Percentiles rank a stretch among this genome's conserved stretches.
Evolutionary conservation across 192 early-diverging fungal species (phyloP).

Genomic region (Backusella luteola): DNA sequence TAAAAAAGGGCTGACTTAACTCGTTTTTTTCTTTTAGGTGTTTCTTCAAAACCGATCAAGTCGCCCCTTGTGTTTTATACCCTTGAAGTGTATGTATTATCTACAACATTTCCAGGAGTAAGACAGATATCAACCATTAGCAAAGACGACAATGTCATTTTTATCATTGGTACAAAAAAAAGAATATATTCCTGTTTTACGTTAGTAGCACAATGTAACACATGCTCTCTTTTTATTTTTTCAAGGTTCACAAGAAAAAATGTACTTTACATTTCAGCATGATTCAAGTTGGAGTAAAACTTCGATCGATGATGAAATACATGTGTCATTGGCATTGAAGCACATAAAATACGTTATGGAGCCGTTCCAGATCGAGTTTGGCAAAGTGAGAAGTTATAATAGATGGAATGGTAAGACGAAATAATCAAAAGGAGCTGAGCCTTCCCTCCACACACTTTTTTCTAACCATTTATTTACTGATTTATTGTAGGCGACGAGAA

Average conservation of each 20-base stretch:
- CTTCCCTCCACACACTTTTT: not conserved
- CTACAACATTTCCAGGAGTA: slow-evolving; percentile 21
- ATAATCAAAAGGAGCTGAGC: not conserved
- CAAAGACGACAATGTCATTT: slow-evolving; percentile 15
- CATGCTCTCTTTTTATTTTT: not conserved
- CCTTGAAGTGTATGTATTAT: not conserved
- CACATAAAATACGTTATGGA: slow-evolving; percentile 15
- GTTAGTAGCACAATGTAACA: not conserved
- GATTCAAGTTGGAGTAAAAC: slow-evolving; percentile 7
- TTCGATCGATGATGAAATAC: slow-evolving; percentile 11
- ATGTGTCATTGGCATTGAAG: not conserved
- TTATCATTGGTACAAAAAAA: slow-evolving; percentile 20
- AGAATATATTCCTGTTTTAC: not conserved
- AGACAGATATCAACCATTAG: slow-evolving; percentile 10
- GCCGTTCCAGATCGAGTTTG: slow-evolving; percentile 24
- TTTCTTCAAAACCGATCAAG: not conserved
- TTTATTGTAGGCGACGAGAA: not conserved
- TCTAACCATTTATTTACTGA: not conserved
- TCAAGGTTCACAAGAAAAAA: slow-evolving; percentile 1
- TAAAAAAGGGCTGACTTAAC: not conserved
- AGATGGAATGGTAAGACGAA: slow-evolving; percentile 11
- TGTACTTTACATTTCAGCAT: slow-evolving; percentile 15
- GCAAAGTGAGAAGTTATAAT: not conserved
- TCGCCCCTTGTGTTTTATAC: slow-evolving; percentile 17
- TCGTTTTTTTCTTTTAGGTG: not conserved